Base-by-base conservation (phyloP, 2,329 filamentous ascomycete genomes). In the Colletotrichum viniferum region DNA sequence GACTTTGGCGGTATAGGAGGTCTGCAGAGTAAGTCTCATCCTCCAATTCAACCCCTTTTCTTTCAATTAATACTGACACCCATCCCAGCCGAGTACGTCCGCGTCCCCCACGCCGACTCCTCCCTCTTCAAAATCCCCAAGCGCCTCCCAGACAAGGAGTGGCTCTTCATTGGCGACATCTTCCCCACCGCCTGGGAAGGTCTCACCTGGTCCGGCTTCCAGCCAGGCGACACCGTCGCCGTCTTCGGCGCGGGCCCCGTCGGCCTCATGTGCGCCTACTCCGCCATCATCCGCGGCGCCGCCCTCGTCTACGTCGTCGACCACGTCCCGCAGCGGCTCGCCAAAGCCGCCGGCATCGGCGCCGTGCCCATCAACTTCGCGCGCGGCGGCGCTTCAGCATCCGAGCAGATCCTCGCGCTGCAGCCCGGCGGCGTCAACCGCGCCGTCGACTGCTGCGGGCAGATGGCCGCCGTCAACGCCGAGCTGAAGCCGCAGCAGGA, bases 61-160 rank as follows among this genome's bases (percentile, higher is more conserved):
- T 18, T 2, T 3, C 7, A 5, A 55, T 2, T 4, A 4, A 7
- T 52, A 14, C 32, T 56, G 9, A 64, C 16, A 13, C 13, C 0
- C 0, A 52, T 2, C 28, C 14, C n/a, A 78, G 80, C 80, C 71
- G 80, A 94, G 80, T 94, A 91, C 76, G 84, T 93, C 26, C 87
- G 91, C 4, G 89, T 94, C 3, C 92, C 92, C 0, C 93, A 90
- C 74, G 92, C 92, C 1, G 92, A 94, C 79, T 93, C 92, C 83
- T 93, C 93, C 76, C 90, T 90, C 8, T 81, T 94, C 32, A 89
- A 89, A 68, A 83, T 94, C 3, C 92, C 92, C 2, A 91, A 91
- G 0, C 91, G 84, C n/a, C 90, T 92, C 76, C 85, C 92, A 58
- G 92, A 94, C 79, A 86, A 88, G 0, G 92, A 92, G 78, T 93